These are phyloP conservation scores for Hondaea fermentalgiana DNA, from an alignment of 108 stramenopile species.

Conservation along the genomic window DNA sequence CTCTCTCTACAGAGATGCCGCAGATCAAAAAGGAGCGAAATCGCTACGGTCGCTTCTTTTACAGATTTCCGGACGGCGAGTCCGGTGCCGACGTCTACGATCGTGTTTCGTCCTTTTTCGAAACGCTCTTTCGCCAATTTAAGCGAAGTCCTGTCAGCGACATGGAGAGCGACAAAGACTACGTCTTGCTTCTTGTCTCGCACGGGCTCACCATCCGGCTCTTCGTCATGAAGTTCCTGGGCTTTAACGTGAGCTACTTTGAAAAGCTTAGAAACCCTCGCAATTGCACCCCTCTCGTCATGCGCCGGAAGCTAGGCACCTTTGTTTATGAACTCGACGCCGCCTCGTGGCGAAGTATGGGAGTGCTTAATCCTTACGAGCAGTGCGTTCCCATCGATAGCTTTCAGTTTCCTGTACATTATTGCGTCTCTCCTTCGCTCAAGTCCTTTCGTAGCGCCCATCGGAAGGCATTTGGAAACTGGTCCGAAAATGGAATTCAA, in stretches of 20 bases:
- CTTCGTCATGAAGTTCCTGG: background rate
- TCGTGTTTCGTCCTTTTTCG: constrained; percentile 53
- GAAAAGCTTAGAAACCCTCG: background rate
- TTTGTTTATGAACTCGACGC: background rate
- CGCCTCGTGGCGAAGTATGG: background rate
- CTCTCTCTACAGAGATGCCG: constrained; percentile 27
- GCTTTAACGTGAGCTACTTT: background rate
- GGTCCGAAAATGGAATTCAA: too few relatives aligned
- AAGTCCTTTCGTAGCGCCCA: background rate
- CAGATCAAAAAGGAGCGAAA: constrained; percentile 48
- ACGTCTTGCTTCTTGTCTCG: background rate
- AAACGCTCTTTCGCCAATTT: constrained; percentile 62
- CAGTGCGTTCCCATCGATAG: background rate
- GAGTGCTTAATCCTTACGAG: background rate
- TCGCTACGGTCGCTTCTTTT: constrained; percentile 54
- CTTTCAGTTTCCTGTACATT: constrained; percentile 9
- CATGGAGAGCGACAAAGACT: background rate
- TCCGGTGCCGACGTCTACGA: constrained; percentile 52
- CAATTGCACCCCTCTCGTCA: background rate
- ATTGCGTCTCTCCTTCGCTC: background rate
- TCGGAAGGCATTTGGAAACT: background rate
- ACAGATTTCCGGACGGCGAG: constrained; percentile 52
- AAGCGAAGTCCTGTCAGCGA: constrained; percentile 20
- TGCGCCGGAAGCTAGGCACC: background rate
- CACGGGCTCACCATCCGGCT: constrained; percentile 3